Percentiles rank a stretch among this genome's conserved stretches.
Evolutionary conservation across 2,329 filamentous ascomycete genomes (phyloP).

Genomic region (Tolypocladium inflatum): DNA sequence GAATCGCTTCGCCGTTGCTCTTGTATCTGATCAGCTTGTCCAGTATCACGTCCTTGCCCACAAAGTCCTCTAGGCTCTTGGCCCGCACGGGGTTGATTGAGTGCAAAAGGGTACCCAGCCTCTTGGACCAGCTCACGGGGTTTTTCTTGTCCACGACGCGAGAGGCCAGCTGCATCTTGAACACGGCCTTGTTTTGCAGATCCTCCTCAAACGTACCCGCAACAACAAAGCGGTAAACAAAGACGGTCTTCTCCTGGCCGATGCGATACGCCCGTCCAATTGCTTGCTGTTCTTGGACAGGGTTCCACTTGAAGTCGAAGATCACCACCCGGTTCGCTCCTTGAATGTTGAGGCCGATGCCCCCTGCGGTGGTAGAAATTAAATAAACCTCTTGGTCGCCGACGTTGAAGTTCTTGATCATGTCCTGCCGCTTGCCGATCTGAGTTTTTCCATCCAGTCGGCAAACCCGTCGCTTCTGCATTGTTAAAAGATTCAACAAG

Average conservation of each 20-base stretch:
- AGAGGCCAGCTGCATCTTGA: constrained; percentile 72
- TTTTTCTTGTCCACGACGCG: constrained; percentile 81
- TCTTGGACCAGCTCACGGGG: constrained; percentile 55
- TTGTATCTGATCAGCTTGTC: constrained; percentile 33
- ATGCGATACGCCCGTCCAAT: constrained; percentile 80
- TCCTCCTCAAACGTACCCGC: constrained; percentile 73
- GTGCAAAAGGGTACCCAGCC: constrained; percentile 47
- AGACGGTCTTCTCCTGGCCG: constrained; percentile 71
- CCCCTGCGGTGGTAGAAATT: constrained; percentile 76
- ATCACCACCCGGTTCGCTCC: constrained; percentile 81
- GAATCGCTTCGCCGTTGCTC: constrained; percentile 30
- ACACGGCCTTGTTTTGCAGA: constrained; percentile 64
- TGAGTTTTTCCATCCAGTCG: constrained; percentile 61
- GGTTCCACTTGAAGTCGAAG: constrained; percentile 76
- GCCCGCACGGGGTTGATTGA: constrained; percentile 42
- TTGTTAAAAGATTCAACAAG: constrained; percentile 46
- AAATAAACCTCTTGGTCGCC: constrained; percentile 53
- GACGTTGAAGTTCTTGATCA: constrained; percentile 61
- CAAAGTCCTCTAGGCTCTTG: constrained; percentile 40
- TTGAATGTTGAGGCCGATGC: constrained; percentile 73
- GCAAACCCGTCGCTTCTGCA: constrained; percentile 34
- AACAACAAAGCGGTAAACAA: constrained; percentile 71
- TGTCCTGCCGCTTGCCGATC: constrained; percentile 46
- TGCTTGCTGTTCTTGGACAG: constrained; percentile 74
- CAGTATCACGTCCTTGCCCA: constrained; percentile 56